Evolutionary conservation across 1,284 basidiomycete genomes (phyloP).

Genomic region (Heterobasidion irregulare): DNA sequence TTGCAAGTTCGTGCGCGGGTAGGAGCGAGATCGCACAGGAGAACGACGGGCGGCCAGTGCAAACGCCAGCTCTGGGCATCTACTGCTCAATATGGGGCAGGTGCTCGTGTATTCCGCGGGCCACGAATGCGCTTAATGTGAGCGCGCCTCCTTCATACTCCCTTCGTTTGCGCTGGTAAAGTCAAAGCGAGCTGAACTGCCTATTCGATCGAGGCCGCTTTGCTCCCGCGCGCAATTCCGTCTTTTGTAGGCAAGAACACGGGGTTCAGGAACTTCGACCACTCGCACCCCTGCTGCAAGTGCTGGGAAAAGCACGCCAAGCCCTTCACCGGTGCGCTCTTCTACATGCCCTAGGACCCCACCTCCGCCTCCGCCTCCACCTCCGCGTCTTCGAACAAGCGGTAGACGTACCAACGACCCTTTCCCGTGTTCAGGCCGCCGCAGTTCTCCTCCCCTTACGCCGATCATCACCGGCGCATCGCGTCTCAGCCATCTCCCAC

Average conservation of each 20-base stretch:
- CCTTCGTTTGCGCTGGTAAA: not conserved
- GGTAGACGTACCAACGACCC: constrained; percentile 14
- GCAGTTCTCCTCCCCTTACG: not conserved
- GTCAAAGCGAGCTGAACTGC: not conserved
- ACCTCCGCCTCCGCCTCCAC: constrained; percentile 6
- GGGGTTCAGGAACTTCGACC: constrained; percentile 64
- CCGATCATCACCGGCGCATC: not conserved
- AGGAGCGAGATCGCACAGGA: constrained; percentile 2
- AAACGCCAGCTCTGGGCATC: constrained; percentile 49
- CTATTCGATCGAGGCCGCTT: not conserved
- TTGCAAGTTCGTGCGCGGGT: not conserved
- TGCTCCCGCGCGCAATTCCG: not conserved
- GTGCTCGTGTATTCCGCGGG: constrained; percentile 61
- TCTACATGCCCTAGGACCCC: constrained; percentile 39
- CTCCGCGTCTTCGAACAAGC: constrained; percentile 10
- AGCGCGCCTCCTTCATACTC: not conserved
- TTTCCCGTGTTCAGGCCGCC: constrained; percentile 9
- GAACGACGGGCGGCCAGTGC: constrained; percentile 54
- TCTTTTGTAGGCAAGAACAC: constrained; percentile 49
- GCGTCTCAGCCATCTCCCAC: not conserved
- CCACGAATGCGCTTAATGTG: constrained; percentile 57
- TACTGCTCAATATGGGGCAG: constrained; percentile 38
- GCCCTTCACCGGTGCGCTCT: constrained; percentile 48
- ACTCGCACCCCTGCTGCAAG: constrained; percentile 53
- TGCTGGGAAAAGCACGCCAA: constrained; percentile 65